phyloP scores from a whole-genome alignment of 2,329 filamentous ascomycete species.

The Didymella arachidicola region DNA sequence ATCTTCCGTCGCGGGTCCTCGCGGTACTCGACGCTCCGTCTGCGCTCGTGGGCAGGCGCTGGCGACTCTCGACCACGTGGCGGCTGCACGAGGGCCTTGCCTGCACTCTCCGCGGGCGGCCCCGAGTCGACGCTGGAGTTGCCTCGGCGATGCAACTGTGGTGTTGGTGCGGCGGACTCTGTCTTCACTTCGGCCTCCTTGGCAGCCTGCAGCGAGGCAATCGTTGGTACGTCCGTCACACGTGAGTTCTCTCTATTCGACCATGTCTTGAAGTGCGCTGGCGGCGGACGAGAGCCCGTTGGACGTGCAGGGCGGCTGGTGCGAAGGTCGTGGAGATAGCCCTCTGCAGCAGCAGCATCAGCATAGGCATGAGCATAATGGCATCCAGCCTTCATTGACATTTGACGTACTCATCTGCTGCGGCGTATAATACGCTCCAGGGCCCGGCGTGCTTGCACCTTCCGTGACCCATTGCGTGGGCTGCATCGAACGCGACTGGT shows the following conservation, averaged over 20 bases:
- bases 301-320: conserved; percentile 72
- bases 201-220: conserved; percentile 38
- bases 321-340: conserved; percentile 75
- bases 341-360: conserved; percentile 59
- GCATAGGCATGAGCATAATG: background rate
- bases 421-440: conserved; percentile 46
- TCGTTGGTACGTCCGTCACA: conserved; percentile 36
- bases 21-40: conserved; percentile 62
- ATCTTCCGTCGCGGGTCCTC: conserved; percentile 77
- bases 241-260: conserved; percentile 39
- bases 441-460: conserved; percentile 46
- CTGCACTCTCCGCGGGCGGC: conserved; percentile 34
- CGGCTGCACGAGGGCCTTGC: conserved; percentile 47
- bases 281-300: conserved; percentile 73
- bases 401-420: conserved; percentile 50
- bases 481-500: conserved; percentile 34
- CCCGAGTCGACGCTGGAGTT: conserved; percentile 43
- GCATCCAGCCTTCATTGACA: no score
- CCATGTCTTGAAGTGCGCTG: conserved; percentile 56
- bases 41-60: conserved; percentile 49
- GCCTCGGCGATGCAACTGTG: conserved; percentile 41
- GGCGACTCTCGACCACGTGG: conserved; percentile 52
- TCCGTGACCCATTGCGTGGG: conserved; percentile 45
- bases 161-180: conserved; percentile 30
- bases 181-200: conserved; percentile 36